Evolutionary conservation across 2,329 filamentous ascomycete species (phyloP).

Genomic region (Penicillium sp.): DNA sequence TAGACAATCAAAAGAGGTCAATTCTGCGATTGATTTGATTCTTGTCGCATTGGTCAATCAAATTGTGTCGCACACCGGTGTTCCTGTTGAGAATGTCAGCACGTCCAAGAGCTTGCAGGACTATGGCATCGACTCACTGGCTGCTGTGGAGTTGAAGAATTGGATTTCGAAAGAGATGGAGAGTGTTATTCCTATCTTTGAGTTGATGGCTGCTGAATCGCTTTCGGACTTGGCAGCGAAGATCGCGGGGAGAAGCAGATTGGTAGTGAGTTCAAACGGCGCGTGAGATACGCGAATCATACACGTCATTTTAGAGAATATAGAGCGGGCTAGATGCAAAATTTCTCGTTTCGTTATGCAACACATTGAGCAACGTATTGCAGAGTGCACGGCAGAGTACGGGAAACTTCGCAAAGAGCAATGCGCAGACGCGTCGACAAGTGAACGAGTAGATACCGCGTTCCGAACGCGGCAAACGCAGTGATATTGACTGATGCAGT

Average conservation of each 20-base stretch:
- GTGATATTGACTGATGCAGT: too few species aligned
- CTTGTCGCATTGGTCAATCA: neutral
- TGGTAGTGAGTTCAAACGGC: neutral
- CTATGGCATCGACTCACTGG: slow-evolving; percentile 1
- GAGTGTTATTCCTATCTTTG: neutral
- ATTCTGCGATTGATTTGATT: neutral
- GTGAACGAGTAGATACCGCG: too few species aligned
- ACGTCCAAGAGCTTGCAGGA: neutral
- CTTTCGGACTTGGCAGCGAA: neutral
- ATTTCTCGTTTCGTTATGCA: too few species aligned
- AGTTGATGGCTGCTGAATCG: neutral
- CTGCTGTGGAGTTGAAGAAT: neutral
- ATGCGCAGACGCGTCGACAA: too few species aligned
- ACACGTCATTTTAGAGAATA: too few species aligned
- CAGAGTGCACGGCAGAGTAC: too few species aligned
- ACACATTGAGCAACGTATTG: too few species aligned
- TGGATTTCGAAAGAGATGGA: slow-evolving; percentile 8
- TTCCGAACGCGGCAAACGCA: too few species aligned
- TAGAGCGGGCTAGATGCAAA: too few species aligned
- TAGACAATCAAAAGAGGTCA: neutral
- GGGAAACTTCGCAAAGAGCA: too few species aligned
- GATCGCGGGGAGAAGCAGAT: neutral
- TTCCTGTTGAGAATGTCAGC: neutral
- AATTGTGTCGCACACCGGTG: neutral
- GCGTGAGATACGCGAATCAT: neutral